Conservation (phyloP, 208 protist genomes). For the Crithidia sp. region DNA sequence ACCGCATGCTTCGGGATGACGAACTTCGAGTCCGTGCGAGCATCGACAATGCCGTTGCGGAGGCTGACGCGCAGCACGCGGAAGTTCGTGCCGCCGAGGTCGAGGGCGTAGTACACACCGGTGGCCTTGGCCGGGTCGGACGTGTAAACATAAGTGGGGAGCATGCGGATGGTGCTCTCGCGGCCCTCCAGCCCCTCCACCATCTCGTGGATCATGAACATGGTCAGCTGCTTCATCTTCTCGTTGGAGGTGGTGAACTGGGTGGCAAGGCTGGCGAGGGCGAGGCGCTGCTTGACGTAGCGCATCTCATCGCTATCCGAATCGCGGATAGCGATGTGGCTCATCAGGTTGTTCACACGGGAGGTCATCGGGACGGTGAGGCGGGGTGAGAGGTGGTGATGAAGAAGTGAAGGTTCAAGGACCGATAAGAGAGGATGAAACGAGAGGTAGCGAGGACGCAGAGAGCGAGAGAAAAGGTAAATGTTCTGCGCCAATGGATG, state of each 20-base stretch:
- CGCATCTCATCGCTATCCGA: constrained; percentile 67
- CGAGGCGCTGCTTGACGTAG: constrained; percentile 77
- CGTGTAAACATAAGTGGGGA: constrained; percentile 86
- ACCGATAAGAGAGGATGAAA: too few relatives aligned
- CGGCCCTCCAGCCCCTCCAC: constrained; percentile 78
- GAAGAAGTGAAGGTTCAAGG: background rate
- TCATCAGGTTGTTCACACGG: constrained; percentile 79
- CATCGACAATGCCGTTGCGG: constrained; percentile 50
- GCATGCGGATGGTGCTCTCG: constrained; percentile 81
- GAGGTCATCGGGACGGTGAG: constrained; percentile 44
- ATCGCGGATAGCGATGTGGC: constrained; percentile 71
- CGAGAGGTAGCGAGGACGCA: too few relatives aligned
- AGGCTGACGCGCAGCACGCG: constrained; percentile 78
- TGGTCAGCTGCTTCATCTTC: constrained; percentile 67
- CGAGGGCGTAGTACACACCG: constrained; percentile 88
- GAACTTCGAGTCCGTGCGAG: constrained; percentile 53
- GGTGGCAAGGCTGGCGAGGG: constrained; percentile 63
- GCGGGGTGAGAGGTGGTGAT: background rate
- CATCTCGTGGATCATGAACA: constrained; percentile 89
- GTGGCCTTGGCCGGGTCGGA: constrained; percentile 51
- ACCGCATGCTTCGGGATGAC: constrained; percentile 62
- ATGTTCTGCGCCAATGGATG: too few relatives aligned
- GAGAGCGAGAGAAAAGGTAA: too few relatives aligned
- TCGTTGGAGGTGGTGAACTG: constrained; percentile 67
- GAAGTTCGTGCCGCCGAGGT: constrained; percentile 93